A percentile compares a stretch with the other conserved stretches of the same genome.
These are phyloP conservation scores for Fusarium pseudocircinatum DNA, from an alignment of 2,329 filamentous ascomycete species.

Conservation along the genomic window DNA sequence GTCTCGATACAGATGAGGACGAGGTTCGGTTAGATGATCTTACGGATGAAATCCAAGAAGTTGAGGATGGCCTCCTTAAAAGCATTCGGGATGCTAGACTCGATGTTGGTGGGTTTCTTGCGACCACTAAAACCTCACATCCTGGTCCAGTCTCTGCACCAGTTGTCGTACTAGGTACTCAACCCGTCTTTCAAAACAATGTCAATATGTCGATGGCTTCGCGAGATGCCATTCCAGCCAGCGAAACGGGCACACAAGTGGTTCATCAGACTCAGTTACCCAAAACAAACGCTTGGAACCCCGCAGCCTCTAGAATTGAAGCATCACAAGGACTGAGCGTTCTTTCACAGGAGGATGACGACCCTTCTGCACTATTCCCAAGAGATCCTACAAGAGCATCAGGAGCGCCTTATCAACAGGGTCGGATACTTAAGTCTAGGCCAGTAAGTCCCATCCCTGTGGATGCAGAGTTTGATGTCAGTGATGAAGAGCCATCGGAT, in stretches of 20 bases:
- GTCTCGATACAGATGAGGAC: slow-evolving; percentile 61
- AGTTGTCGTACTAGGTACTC: slow-evolving; percentile 57
- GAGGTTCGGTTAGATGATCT: slow-evolving; percentile 61
- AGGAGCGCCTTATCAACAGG: slow-evolving; percentile 3
- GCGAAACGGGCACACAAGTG: slow-evolving; percentile 56
- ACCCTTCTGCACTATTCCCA: slow-evolving; percentile 38
- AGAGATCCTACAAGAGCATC: slow-evolving; percentile 29
- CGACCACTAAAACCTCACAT: slow-evolving; percentile 30
- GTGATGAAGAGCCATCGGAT: slow-evolving; percentile 45
- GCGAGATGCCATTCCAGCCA: slow-evolving; percentile 45
- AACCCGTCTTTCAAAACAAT: slow-evolving; percentile 47
- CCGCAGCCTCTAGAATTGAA: slow-evolving; percentile 30
- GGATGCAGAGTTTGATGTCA: slow-evolving; percentile 38
- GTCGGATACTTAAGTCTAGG: neutral
- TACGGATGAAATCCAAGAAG: slow-evolving; percentile 54
- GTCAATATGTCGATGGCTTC: slow-evolving; percentile 48
- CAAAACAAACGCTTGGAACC: slow-evolving; percentile 38
- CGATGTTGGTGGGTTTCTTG: slow-evolving; percentile 53
- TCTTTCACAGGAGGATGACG: slow-evolving; percentile 40
- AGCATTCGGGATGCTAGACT: slow-evolving; percentile 58
- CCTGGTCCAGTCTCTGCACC: slow-evolving; percentile 10
- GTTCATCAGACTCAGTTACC: slow-evolving; percentile 63
- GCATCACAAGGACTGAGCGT: slow-evolving; percentile 34
- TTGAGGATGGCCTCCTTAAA: slow-evolving; percentile 54
- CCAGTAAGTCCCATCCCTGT: slow-evolving; percentile 1